Conservation (phyloP, 148 eudicot species). For the Rhododendron ferrugineum region DNA sequence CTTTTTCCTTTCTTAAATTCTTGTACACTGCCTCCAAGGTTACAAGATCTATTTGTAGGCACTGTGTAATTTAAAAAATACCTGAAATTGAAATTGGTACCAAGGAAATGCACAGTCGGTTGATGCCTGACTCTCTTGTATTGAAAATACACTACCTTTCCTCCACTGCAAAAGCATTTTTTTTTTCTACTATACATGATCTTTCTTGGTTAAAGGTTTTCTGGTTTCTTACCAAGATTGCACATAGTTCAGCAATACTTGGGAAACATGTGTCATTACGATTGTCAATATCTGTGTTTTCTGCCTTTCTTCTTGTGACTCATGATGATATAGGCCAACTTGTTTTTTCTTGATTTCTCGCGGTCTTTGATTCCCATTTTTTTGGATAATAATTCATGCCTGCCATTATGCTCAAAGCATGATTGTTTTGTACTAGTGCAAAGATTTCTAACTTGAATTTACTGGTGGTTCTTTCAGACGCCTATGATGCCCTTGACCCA, state of each 20-base stretch:
- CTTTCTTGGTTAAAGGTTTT: not conserved
- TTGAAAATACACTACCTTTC: not conserved
- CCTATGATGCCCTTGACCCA: constrained; percentile 80
- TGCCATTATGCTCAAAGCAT: not conserved
- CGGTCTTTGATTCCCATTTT: not conserved
- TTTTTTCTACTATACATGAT: not conserved
- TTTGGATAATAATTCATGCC: not conserved
- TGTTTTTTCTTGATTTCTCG: not conserved
- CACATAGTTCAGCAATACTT: not conserved
- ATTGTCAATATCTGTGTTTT: not conserved
- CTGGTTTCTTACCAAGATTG: not conserved
- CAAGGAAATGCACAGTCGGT: not conserved
- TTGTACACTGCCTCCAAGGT: not conserved
- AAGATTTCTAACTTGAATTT: not conserved
- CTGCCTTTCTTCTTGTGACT: not conserved
- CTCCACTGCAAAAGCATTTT: not conserved
- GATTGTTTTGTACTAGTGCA: not conserved
- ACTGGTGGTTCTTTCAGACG: constrained; percentile 35
- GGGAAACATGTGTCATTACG: not conserved
- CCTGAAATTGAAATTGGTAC: not conserved
- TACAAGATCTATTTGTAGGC: not conserved
- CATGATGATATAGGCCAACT: not conserved
- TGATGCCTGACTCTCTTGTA: not conserved
- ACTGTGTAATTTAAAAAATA: not conserved
- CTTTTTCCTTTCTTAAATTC: not conserved